Evolutionary conservation across 768 basidiomycete genomes (phyloP), one percentile per base, ranked within the genome.

Genomic region (Crepidotus variabilis): DNA sequence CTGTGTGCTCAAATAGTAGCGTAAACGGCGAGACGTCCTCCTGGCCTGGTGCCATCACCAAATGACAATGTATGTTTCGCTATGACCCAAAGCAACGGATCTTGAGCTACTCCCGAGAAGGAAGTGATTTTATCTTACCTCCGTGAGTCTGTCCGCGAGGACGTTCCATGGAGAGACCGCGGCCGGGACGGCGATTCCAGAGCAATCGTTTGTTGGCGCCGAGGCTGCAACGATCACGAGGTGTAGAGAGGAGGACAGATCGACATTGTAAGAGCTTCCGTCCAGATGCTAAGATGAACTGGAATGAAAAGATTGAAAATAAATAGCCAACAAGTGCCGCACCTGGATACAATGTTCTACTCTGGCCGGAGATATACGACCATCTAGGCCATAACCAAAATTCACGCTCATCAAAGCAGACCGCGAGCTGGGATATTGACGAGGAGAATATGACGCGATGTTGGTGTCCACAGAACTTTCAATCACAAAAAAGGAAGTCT

Each of bases 21-120:
- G 68, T 73, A 53, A 85, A 72, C 18, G 74, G 61, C 7, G 69
- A 60, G 75, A 81, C 78, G 60, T 80, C 72, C 53, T 77, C 74
- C 58, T 71, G 72, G 43, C 55, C 55, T 51, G 78, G 62, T 51
- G 72, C 75, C 54, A 83, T 69, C 50, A 86, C 75, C 71, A 87
- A 72, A 65, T 86, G 86, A 60, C 80, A 81, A 54, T 79, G 78
- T 47, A 86, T 82, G 49, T 77, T 69, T 46, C 75, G 72, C 86
- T 87, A 61, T 33, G 6, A 45, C 47, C 24, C 46, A 13, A 39
- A 36, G n/a, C 22, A 48, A 47, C 56, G 43, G 48, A 63, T 47
- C 55, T 60, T 70, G 61, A 69, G 53, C 47, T 55, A 50, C 35
- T 18, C 18, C 20, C 6, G 47, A 9, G 50, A 52, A 53, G 20